A percentile compares a stretch with the other conserved stretches of the same genome.
phyloP scores from a whole-genome alignment of 2,329 filamentous ascomycete species.

The Fusarium xyrophilum region DNA sequence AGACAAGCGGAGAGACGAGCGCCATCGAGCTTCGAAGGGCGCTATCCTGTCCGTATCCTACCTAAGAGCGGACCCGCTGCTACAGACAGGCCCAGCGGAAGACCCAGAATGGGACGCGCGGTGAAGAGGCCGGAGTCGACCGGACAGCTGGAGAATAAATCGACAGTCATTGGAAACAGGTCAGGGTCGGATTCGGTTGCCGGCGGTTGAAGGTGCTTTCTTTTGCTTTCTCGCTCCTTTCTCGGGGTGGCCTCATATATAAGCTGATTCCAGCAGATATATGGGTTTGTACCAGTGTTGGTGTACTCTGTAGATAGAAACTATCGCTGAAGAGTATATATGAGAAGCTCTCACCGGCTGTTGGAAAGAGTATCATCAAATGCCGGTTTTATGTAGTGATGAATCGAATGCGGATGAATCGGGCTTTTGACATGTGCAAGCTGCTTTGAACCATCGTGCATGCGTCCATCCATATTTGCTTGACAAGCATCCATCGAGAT shows the following conservation, averaged over 20 bases:
- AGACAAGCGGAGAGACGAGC: constrained; percentile 29
- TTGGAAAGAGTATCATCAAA: not conserved
- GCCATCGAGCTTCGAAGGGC: constrained; percentile 10
- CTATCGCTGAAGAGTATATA: not conserved
- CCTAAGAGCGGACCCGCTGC: constrained; percentile 26
- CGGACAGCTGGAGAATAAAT: constrained; percentile 25
- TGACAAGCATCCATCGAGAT: constrained; percentile 4
- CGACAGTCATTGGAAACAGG: constrained; percentile 6
- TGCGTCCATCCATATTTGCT: not conserved
- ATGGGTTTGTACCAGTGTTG: not conserved
- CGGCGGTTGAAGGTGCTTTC: constrained; percentile 5
- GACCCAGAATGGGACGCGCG: constrained; percentile 23
- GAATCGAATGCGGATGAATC: not conserved
- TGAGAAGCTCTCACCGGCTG: not conserved
- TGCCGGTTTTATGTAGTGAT: not conserved
- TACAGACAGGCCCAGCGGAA: constrained; percentile 28
- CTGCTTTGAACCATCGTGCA: not conserved
- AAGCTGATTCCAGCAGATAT: not conserved
- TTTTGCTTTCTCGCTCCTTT: constrained; percentile 15
- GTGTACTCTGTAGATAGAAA: not conserved
- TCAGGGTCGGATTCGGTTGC: constrained; percentile 12
- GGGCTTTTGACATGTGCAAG: constrained; percentile 8
- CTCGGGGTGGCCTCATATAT: not conserved
- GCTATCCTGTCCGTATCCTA: constrained; percentile 9
- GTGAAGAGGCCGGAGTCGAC: constrained; percentile 36